Conservation (phyloP, 164 flowering plant genomes). For the Magnolia officinalis region DNA sequence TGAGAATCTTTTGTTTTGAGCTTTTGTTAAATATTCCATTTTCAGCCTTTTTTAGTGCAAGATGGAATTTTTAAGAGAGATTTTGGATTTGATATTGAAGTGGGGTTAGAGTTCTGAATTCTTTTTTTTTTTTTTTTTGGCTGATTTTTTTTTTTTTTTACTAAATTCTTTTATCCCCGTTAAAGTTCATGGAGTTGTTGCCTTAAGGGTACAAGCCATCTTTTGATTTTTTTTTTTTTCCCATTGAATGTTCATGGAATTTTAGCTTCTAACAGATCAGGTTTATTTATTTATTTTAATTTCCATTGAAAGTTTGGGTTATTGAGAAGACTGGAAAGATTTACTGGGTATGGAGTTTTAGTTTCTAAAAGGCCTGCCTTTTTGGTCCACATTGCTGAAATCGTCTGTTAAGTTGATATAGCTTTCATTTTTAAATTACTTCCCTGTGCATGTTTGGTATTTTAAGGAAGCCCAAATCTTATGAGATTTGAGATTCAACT, state of each 20-base stretch:
- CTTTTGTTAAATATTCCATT: slow-evolving; percentile 3
- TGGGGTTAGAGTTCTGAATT: neutral
- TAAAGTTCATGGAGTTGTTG: no score
- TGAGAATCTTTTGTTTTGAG: neutral
- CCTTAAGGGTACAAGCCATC: no score
- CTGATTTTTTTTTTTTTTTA: no score
- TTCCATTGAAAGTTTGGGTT: neutral
- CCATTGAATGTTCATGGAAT: neutral
- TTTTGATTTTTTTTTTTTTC: no score
- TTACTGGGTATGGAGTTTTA: slow-evolving; percentile 16
- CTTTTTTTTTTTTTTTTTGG: no score
- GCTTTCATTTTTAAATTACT: neutral
- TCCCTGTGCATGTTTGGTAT: no score
- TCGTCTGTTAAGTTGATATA: neutral
- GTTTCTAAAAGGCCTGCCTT: neutral
- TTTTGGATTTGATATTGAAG: neutral
- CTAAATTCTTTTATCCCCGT: no score
- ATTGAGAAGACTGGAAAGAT: slow-evolving; percentile 3
- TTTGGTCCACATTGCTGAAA: slow-evolving; percentile 5
- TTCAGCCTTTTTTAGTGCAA: slow-evolving; percentile 3
- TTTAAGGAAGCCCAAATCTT: no score
- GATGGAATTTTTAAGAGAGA: slow-evolving; percentile 13
- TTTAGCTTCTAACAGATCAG: neutral
- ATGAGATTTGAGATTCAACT: neutral
- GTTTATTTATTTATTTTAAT: neutral